Evolutionary conservation across 805 yeast genomes (phyloP).

Genomic region (Lachancea dasiensis): DNA sequence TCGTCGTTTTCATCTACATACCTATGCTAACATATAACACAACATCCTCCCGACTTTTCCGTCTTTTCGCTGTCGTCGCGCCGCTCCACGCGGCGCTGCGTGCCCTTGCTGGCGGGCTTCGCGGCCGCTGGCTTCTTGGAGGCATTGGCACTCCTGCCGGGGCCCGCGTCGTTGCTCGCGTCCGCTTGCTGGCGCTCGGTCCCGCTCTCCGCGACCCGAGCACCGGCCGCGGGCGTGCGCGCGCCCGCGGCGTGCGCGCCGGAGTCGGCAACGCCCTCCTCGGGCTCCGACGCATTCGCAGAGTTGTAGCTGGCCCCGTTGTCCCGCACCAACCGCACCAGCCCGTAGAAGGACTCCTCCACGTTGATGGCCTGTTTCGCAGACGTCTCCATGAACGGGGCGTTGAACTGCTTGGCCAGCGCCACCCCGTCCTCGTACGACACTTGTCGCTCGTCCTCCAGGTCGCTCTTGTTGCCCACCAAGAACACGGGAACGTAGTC

Average conservation of each 20-base stretch:
- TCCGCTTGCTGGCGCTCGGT: too few species aligned
- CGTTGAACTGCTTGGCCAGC: conserved; percentile 58
- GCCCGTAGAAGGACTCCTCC: conserved; percentile 70
- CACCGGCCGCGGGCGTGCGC: too few species aligned
- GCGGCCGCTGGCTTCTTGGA: neutral
- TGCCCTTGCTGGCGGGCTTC: conserved; percentile 3
- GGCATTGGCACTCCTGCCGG: conserved; percentile 8
- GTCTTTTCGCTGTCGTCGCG: conserved; percentile 4
- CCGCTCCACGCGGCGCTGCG: conserved; percentile 5
- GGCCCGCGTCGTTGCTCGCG: conserved; percentile 1
- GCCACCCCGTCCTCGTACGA: conserved; percentile 56
- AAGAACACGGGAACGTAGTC: conserved; percentile 71
- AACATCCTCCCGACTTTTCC: conserved; percentile 32
- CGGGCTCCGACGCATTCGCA: conserved; percentile 9
- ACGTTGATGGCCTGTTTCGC: conserved; percentile 91
- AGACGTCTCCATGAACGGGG: conserved; percentile 83
- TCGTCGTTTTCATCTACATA: too few species aligned
- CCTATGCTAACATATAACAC: conserved; percentile 23
- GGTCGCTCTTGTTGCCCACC: conserved; percentile 77
- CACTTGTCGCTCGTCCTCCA: conserved; percentile 71
- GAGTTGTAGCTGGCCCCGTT: conserved; percentile 30
- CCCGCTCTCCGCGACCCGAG: too few species aligned
- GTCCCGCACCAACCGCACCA: conserved; percentile 53
- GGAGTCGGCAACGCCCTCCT: too few species aligned
- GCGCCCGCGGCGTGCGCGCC: too few species aligned